Conservation (phyloP, 208 protist species). For the Tritrichomonas foetus region DNA sequence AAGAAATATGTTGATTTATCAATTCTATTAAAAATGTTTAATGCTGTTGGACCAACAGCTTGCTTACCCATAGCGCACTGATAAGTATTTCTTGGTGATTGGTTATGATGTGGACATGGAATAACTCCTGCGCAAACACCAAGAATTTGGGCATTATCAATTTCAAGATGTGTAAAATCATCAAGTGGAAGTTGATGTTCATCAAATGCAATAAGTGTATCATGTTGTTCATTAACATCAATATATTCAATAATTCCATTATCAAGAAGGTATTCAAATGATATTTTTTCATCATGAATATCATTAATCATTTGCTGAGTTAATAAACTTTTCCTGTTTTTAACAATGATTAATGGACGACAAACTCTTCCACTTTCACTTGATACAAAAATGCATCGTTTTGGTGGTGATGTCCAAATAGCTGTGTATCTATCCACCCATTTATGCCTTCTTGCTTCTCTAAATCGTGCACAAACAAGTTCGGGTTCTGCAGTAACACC, state of each 20-base stretch:
- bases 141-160: constrained; percentile 77
- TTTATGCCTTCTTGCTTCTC: constrained; percentile 65
- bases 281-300: constrained; percentile 40
- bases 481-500: constrained; percentile 51
- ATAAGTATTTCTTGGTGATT: constrained; percentile 99
- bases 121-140: constrained; percentile 65
- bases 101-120: constrained; percentile 99
- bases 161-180: constrained; percentile 83
- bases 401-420: constrained; percentile 1
- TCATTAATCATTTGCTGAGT: constrained; percentile 54
- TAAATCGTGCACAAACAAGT: constrained; percentile 62
- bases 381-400: constrained; percentile 71
- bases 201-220: constrained; percentile 77
- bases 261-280: constrained; percentile 75
- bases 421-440: constrained; percentile 63
- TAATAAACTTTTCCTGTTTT: constrained; percentile 60
- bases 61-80: constrained; percentile 99
- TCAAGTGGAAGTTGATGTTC: constrained; percentile 37
- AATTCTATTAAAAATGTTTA: constrained; percentile 78
- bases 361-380: constrained; percentile 81
- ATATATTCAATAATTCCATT: constrained; percentile 92
- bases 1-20: constrained; percentile 96
- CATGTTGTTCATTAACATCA: constrained; percentile 98
- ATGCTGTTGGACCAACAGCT: constrained; percentile 63
- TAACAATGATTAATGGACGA: constrained; percentile 83